Conservation (phyloP, 495 filamentous ascomycete species). For the Penicillium subrubescens region DNA sequence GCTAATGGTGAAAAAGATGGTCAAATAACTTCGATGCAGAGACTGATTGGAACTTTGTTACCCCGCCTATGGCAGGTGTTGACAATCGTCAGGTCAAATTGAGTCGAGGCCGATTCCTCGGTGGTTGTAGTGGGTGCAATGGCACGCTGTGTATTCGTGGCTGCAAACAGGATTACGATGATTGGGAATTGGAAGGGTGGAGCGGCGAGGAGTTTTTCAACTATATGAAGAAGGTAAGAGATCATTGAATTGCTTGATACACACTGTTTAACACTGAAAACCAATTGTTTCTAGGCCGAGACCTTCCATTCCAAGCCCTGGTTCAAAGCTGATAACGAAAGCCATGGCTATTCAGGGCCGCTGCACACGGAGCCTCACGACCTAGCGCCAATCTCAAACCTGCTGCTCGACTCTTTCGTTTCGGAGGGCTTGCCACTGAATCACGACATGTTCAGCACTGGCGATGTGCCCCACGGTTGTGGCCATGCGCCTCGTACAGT, state of each 20-base stretch:
- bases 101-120: slow-evolving; percentile 61
- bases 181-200: slow-evolving; percentile 59
- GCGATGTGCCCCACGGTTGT: slow-evolving; percentile 50
- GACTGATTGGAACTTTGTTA: slow-evolving; percentile 59
- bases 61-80: slow-evolving; percentile 55
- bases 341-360: slow-evolving; percentile 47
- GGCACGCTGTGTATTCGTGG: slow-evolving; percentile 65
- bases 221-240: slow-evolving; percentile 51
- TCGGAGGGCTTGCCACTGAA: slow-evolving; percentile 47
- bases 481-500: slow-evolving; percentile 54
- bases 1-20: slow-evolving; percentile 28
- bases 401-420: slow-evolving; percentile 49
- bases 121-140: slow-evolving; percentile 62
- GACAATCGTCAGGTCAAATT: slow-evolving; percentile 58
- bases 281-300: slow-evolving; percentile 37
- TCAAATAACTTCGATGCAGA: slow-evolving; percentile 51
- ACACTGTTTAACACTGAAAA: not conserved
- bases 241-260: not conserved
- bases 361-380: slow-evolving; percentile 52
- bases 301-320: slow-evolving; percentile 49
- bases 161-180: slow-evolving; percentile 60
- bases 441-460: slow-evolving; percentile 54
- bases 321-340: slow-evolving; percentile 40
- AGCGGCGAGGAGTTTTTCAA: slow-evolving; percentile 55
- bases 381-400: slow-evolving; percentile 50